A percentile compares a stretch with the other conserved stretches of the same genome.
phyloP scores from a whole-genome alignment of 2,329 filamentous ascomycete genomes.

The Talaromyces piceae region DNA sequence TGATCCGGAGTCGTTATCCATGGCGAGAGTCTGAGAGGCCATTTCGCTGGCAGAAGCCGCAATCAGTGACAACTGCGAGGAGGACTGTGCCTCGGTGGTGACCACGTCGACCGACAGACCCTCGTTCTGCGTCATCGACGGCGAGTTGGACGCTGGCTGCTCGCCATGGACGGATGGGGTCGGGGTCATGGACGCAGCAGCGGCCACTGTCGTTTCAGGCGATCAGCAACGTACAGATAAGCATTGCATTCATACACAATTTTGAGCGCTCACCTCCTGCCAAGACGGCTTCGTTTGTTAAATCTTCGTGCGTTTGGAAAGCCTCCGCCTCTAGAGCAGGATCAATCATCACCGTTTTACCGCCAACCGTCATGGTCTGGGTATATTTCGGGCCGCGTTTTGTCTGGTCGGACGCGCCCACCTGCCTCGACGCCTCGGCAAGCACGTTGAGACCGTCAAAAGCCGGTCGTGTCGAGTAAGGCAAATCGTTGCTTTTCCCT shows the following conservation, averaged over 20 bases:
- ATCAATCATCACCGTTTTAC: constrained; percentile 36
- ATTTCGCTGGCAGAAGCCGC: constrained; percentile 41
- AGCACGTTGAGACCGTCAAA: constrained; percentile 80
- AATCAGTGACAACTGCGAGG: constrained; percentile 38
- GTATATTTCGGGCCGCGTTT: constrained; percentile 33
- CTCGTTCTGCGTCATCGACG: constrained; percentile 18
- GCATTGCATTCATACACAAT: neutral
- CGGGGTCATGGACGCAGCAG: constrained; percentile 24
- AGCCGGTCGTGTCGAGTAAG: constrained; percentile 47
- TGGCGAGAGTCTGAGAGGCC: constrained; percentile 31
- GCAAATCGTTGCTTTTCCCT: constrained; percentile 31
- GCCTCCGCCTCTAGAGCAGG: constrained; percentile 36
- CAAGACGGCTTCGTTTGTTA: constrained; percentile 20
- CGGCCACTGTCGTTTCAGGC: constrained; percentile 12
- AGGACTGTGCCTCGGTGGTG: constrained; percentile 27
- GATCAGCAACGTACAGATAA: neutral
- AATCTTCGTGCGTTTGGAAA: constrained; percentile 26
- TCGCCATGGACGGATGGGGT: constrained; percentile 24
- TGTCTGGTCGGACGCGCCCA: constrained; percentile 49
- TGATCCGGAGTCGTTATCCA: constrained; percentile 26
- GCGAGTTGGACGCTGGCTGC: constrained; percentile 27
- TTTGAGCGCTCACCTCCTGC: constrained; percentile 8
- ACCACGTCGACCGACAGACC: constrained; percentile 29
- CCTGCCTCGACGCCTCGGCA: constrained; percentile 77
- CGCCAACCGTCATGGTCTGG: constrained; percentile 34